Base-by-base conservation (phyloP, 208 protist genomes). In the Jaenimonas drosophilae region DNA sequence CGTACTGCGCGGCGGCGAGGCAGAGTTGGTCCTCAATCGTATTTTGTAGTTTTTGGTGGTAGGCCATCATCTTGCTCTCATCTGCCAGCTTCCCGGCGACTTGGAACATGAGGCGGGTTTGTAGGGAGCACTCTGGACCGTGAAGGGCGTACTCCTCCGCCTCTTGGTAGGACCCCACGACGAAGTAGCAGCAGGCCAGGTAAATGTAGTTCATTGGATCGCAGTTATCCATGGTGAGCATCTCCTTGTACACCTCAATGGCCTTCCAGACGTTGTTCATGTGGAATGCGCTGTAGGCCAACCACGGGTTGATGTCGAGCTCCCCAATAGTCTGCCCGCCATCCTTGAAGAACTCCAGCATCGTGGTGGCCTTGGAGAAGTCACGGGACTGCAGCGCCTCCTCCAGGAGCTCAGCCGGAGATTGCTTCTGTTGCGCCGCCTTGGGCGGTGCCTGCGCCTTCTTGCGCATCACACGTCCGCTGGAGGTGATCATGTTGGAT, bases 211-310 rank as follows among this genome's bases (percentile, higher is more conserved):
- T 66, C 43, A 82, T 76, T 11, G 74, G 65, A 34, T 85, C 78
- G 41, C 28, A 57, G 53, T 54, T 51, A 28, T 91, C 74, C 31
- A 70, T 51, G 0, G 70, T 55, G 1, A 94, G 59, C 25, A 94
- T 62, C 29, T 90, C 78, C 60, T 88, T 86, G 66, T 86, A 94
- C 6, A 91, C 88, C 27, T 95, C 84, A 24, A 94, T 58, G 14
- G 93, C 88, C 60, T 96, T 96, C 17, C 65, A 44, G 7, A 94
- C 81, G 57, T 98, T 88, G 46, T 96, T 96, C 33, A 94, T 71
- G 69, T 98, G 96, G 53, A 96, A 98, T 20, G 81, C 75, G 54
- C 74, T 84, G 57, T 98, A 98, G 0, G 79, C 89, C 26, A 98
- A 59, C 96, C 95, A 98, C 26, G 76, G 57, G 49, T 87, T 87